phyloP scores from a whole-genome alignment of 2,329 filamentous ascomycete genomes.

The Alternaria conjuncta region DNA sequence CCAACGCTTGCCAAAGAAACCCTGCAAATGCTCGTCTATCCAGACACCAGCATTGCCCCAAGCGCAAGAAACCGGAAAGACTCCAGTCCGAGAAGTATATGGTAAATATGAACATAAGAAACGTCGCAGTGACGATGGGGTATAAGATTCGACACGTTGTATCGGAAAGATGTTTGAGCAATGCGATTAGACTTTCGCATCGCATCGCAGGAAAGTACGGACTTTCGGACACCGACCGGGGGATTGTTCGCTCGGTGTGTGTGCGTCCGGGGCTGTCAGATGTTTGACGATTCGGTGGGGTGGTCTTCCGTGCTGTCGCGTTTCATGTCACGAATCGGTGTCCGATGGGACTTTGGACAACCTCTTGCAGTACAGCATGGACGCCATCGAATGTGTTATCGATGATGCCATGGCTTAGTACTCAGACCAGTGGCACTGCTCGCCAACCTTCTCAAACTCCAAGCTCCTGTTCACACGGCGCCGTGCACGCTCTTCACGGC shows the following conservation, averaged over 20 bases:
- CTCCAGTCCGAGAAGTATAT: background rate
- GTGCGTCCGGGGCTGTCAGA: background rate
- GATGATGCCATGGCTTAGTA: conserved; percentile 13
- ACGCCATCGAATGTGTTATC: background rate
- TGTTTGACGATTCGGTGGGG: conserved; percentile 7
- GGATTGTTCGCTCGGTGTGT: background rate
- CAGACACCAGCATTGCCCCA: background rate
- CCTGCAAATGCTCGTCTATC: background rate
- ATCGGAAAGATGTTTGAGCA: background rate
- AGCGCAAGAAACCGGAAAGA: background rate
- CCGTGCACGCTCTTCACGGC: conserved; percentile 38
- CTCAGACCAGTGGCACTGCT: conserved; percentile 42
- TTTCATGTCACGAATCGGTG: conserved; percentile 3
- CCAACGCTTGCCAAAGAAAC: conserved; percentile 4
- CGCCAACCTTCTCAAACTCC: conserved; percentile 42
- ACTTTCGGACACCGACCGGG: background rate
- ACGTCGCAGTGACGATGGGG: conserved; percentile 9
- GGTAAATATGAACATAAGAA: conserved; percentile 13
- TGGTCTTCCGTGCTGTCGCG: background rate
- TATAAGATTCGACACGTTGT: background rate
- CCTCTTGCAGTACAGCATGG: background rate
- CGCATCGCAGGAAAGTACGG: background rate
- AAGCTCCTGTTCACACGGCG: conserved; percentile 23
- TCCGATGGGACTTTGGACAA: background rate
- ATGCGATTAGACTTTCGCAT: background rate